Evolutionary conservation across 1,284 basidiomycete genomes (phyloP).

Genomic region (Dichomitus squalens): DNA sequence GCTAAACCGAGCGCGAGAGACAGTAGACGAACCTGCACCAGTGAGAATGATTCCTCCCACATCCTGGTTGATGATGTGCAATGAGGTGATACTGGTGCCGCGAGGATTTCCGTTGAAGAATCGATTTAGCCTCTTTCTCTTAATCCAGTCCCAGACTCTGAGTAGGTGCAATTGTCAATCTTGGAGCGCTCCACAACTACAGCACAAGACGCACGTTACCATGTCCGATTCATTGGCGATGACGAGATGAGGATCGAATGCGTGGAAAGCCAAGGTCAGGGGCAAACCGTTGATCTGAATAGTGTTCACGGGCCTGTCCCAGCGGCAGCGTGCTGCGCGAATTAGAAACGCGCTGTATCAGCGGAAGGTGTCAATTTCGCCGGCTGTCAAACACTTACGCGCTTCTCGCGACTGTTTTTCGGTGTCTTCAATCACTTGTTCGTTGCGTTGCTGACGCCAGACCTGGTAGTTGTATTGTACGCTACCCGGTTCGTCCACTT

Average conservation of each 20-base stretch:
- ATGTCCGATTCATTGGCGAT: constrained; percentile 87
- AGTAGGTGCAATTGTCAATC: neutral
- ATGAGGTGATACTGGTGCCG: constrained; percentile 84
- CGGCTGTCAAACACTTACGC: constrained; percentile 48
- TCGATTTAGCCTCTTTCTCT: constrained; percentile 72
- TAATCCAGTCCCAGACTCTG: constrained; percentile 96
- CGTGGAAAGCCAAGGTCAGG: constrained; percentile 85
- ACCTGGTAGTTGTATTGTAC: constrained; percentile 94
- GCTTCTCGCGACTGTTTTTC: constrained; percentile 70
- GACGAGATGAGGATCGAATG: constrained; percentile 89
- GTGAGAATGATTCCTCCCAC: constrained; percentile 90
- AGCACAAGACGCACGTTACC: constrained; percentile 66
- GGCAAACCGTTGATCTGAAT: constrained; percentile 75
- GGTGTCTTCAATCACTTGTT: constrained; percentile 77
- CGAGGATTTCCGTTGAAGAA: constrained; percentile 91
- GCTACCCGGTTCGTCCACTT: constrained; percentile 94
- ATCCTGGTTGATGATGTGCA: constrained; percentile 97
- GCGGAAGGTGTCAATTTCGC: neutral
- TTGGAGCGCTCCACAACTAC: neutral
- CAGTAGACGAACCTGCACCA: constrained; percentile 68
- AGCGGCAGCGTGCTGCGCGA: constrained; percentile 53
- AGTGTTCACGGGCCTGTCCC: constrained; percentile 82
- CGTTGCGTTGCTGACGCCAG: constrained; percentile 93
- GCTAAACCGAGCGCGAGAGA: neutral
- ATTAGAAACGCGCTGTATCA: constrained; percentile 2